Base-by-base conservation (phyloP, 2,329 filamentous ascomycete species). In the Chrysoporthe austroafricana region DNA sequence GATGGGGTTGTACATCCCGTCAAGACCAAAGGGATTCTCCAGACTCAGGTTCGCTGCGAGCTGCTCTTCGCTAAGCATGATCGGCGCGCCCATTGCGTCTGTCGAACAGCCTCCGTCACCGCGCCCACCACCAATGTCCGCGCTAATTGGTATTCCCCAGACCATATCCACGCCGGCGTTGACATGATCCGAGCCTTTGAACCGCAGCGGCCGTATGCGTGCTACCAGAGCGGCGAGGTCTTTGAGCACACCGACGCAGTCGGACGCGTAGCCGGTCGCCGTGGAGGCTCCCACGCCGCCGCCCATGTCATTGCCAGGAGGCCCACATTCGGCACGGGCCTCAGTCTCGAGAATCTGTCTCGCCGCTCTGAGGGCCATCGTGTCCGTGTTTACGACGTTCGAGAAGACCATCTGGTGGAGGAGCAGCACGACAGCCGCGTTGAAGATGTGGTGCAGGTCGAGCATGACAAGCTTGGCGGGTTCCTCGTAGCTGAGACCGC, bases 361-460 rank as follows among this genome's bases (percentile, higher is more conserved):
- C 56, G 80, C 81, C 67, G 81, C 83, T 1, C 74, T 71, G 26
- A 85, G 76, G 52, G 80, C 78, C 3, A 58, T 73, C 57, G 69
- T 67, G 64, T 76, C 77, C 46, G 68, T 73, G 62, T 71, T 74
- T 59, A 72, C 70, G 13, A 75, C 70, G 42, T 77, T 75, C 32
- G 76, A 73, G 52, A 77, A 77, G 2, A 83, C 75, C 34, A 85
- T 76, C 68, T 81, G 78, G 67, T 82, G 78, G 64, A 86, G 76
- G 64, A 84, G 78, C 43, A 86, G 76, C 21, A 84, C 77, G 48
- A 84, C 77, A 66, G 82, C 81, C 2, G 83, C 82, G 72, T 84
- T 84, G 76, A 85, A 85, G 50, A 85, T 77, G 70, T 81, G 79
- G 73, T 85, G 83, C 62, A 85, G 75, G 11, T 80, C 80, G 0